phyloP scores from a whole-genome alignment of 2,329 filamentous ascomycete genomes.

The Epichloe hybrida region DNA sequence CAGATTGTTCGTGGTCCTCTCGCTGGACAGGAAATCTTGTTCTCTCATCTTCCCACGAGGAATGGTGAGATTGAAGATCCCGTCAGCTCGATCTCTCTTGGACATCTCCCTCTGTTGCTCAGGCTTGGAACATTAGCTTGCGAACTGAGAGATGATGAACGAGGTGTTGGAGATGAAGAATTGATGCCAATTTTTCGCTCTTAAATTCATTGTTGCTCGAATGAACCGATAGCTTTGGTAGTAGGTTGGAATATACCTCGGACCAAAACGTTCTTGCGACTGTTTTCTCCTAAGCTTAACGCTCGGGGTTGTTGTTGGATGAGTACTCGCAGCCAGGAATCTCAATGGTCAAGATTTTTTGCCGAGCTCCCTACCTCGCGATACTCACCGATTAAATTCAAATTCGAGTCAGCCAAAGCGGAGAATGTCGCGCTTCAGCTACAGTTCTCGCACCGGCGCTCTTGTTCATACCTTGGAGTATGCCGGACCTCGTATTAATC shows the following conservation, averaged over 20 bases:
- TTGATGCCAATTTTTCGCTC: conserved; percentile 44
- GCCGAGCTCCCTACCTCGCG: conserved; percentile 1
- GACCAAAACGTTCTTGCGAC: conserved; percentile 15
- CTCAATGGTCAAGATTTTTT: neutral
- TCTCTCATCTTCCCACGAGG: neutral
- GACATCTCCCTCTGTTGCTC: conserved; percentile 42
- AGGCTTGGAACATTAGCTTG: conserved; percentile 33
- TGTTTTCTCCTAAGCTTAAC: conserved; percentile 24
- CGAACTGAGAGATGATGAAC: conserved; percentile 43
- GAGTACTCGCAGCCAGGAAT: conserved; percentile 29
- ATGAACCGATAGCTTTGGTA: neutral
- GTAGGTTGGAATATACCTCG: conserved; percentile 15
- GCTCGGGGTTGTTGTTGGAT: conserved; percentile 62
- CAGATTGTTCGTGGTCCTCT: conserved; percentile 75
- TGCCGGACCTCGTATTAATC: conserved; percentile 70
- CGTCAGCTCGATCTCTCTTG: conserved; percentile 71
- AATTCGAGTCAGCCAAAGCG: conserved; percentile 71
- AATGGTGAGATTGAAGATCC: conserved; percentile 17
- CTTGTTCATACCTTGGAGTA: conserved; percentile 43
- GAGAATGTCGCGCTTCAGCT: conserved; percentile 86
- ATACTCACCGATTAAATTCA: conserved; percentile 67
- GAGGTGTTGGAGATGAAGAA: conserved; percentile 73
- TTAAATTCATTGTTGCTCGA: conserved; percentile 57
- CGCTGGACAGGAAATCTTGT: conserved; percentile 44
- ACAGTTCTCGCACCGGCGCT: conserved; percentile 88